Percentiles rank a stretch among this genome's conserved stretches.
Conservation (phyloP, 176 grass and related monocot species). For the Juncus inflexus region DNA sequence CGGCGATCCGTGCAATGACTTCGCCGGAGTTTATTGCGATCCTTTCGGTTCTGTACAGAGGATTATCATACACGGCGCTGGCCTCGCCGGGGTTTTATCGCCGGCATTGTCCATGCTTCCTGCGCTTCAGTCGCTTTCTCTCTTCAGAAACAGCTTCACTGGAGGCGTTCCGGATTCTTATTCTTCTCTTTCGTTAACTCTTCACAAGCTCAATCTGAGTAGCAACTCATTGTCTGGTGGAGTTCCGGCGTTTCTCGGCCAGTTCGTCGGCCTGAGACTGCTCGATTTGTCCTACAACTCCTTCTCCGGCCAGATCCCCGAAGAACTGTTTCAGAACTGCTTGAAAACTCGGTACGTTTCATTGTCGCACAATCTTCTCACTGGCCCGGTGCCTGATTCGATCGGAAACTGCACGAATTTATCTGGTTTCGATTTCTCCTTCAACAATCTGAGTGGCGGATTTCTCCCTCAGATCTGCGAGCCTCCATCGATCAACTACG, state of each 20-base stretch:
- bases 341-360: conserved; percentile 80
- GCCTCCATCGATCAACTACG: conserved; percentile 61
- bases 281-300: conserved; percentile 93
- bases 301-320: conserved; percentile 72
- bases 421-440: conserved; percentile 87
- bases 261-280: conserved; percentile 54
- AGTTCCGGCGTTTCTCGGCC: conserved; percentile 58
- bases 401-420: conserved; percentile 62
- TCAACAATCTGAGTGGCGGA: conserved; percentile 78
- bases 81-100: conserved; percentile 37
- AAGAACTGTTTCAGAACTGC: conserved; percentile 59
- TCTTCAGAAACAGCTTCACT: conserved; percentile 66
- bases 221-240: conserved; percentile 62
- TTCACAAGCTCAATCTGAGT: conserved; percentile 95
- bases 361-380: conserved; percentile 72
- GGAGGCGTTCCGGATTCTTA: conserved; percentile 44
- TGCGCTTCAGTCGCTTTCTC: conserved; percentile 64
- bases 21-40: conserved; percentile 53
- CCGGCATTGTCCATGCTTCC: conserved; percentile 52
- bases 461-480: conserved; percentile 61
- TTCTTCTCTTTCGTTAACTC: conserved; percentile 32
- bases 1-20: conserved; percentile 51
- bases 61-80: conserved; percentile 51
- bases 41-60: conserved; percentile 46
- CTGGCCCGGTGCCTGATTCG: conserved; percentile 43